phyloP scores from a whole-genome alignment of 2,329 filamentous ascomycete species.

The Penicillium sp. region DNA sequence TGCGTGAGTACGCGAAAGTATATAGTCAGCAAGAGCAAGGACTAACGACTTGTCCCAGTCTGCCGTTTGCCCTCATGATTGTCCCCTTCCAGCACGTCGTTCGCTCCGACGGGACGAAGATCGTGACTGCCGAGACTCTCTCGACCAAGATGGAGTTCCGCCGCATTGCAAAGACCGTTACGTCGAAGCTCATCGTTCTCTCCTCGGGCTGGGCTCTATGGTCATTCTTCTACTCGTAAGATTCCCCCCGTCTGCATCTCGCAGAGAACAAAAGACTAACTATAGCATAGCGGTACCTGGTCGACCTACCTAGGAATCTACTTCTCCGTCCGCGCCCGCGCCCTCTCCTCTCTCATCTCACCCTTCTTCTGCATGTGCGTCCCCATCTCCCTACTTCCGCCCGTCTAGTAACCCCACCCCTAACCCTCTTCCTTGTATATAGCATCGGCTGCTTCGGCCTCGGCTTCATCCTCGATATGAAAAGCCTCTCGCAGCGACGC shows the following conservation, averaged over 20 bases:
- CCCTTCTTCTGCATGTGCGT: constrained; percentile 56
- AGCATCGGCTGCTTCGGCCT: constrained; percentile 55
- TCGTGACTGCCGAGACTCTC: constrained; percentile 49
- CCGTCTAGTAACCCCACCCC: not conserved
- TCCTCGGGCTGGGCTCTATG: constrained; percentile 51
- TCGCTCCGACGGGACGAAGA: constrained; percentile 51
- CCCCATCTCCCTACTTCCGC: not conserved
- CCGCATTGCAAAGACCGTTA: constrained; percentile 47
- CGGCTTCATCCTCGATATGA: constrained; percentile 52
- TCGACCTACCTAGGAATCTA: constrained; percentile 53
- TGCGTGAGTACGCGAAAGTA: constrained; percentile 37
- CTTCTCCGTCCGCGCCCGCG: constrained; percentile 51
- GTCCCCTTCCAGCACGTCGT: constrained; percentile 53
- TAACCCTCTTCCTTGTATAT: not conserved
- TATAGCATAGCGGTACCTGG: constrained; percentile 46
- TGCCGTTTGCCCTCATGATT: constrained; percentile 54
- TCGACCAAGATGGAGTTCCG: constrained; percentile 47
- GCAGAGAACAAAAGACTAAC: not conserved
- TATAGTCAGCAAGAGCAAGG: not conserved
- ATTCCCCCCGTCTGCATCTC: no score
- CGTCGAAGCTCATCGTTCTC: constrained; percentile 47
- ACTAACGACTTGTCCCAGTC: constrained; percentile 21
- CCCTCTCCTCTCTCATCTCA: constrained; percentile 52
- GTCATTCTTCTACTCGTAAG: constrained; percentile 52
- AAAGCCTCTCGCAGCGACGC: constrained; percentile 47